Evolutionary conservation across 805 yeast genomes (phyloP).

Genomic region (Nakazawaea wyomingensis): DNA sequence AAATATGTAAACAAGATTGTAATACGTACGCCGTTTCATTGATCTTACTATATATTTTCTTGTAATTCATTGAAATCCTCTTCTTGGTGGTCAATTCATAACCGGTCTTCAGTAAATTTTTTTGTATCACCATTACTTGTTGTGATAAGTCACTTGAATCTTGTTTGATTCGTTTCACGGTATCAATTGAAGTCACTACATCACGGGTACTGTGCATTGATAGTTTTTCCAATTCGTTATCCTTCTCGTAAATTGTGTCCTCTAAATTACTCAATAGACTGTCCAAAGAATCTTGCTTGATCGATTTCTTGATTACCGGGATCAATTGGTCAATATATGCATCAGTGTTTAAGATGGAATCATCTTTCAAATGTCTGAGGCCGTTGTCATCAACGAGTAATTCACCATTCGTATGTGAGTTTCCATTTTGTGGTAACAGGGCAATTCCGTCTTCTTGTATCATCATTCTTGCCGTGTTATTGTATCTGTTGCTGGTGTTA

Average conservation of each 20-base stretch:
- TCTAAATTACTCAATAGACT: conserved; percentile 53
- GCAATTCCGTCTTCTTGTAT: conserved; percentile 25
- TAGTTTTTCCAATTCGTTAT: conserved; percentile 54
- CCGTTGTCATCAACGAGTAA: conserved; percentile 39
- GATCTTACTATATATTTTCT: conserved; percentile 61
- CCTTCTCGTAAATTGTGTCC: conserved; percentile 52
- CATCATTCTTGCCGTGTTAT: conserved; percentile 1
- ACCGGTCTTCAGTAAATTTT: conserved; percentile 59
- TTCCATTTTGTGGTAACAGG: neutral
- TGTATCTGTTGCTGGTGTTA: neutral
- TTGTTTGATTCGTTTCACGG: conserved; percentile 55
- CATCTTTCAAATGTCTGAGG: conserved; percentile 13
- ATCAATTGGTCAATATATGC: conserved; percentile 78
- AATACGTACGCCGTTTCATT: conserved; percentile 67
- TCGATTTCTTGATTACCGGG: conserved; percentile 64
- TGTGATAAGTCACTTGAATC: conserved; percentile 51
- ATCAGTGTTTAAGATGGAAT: conserved; percentile 44
- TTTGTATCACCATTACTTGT: conserved; percentile 53
- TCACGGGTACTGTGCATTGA: conserved; percentile 58
- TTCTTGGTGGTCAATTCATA: conserved; percentile 58
- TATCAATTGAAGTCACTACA: conserved; percentile 53
- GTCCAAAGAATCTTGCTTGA: conserved; percentile 48
- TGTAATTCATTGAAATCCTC: conserved; percentile 51
- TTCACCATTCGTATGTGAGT: neutral
- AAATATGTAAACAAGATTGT: conserved; percentile 68